Conservation (phyloP, 2,329 filamentous ascomycete genomes). For the Alternaria incomplexa region DNA sequence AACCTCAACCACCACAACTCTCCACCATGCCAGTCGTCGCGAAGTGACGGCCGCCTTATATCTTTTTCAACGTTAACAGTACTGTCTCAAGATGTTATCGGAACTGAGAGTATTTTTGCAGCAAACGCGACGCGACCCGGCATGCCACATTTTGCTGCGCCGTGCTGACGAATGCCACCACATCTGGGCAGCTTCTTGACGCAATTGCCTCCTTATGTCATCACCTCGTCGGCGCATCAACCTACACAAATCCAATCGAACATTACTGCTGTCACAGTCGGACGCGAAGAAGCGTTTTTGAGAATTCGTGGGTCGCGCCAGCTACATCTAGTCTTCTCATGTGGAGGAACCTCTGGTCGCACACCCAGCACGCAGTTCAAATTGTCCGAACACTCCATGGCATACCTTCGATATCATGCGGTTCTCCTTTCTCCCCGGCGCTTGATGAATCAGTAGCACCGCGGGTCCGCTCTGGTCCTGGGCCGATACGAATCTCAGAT, state of each 20-base stretch:
- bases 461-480: not conserved
- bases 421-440: not conserved
- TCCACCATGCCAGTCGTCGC: not conserved
- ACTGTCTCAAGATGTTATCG: not conserved
- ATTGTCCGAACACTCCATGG: not conserved
- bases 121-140: not conserved
- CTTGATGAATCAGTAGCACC: not conserved
- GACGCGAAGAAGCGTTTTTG: not conserved
- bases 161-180: not conserved
- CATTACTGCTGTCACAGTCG: accelerated
- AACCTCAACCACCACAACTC: not conserved
- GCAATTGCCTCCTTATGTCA: not conserved
- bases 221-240: not conserved
- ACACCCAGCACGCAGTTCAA: not conserved
- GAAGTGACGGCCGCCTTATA: not conserved
- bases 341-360: not conserved
- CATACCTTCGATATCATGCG: not conserved
- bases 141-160: not conserved
- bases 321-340: not conserved
- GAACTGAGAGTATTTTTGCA: not conserved
- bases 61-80: not conserved
- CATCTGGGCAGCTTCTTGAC: not conserved
- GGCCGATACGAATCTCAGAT: not conserved
- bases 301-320: not conserved
- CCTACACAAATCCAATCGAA: not conserved